phyloP scores from a whole-genome alignment of 1,284 basidiomycete species.

The Amylostereum areolatum region DNA sequence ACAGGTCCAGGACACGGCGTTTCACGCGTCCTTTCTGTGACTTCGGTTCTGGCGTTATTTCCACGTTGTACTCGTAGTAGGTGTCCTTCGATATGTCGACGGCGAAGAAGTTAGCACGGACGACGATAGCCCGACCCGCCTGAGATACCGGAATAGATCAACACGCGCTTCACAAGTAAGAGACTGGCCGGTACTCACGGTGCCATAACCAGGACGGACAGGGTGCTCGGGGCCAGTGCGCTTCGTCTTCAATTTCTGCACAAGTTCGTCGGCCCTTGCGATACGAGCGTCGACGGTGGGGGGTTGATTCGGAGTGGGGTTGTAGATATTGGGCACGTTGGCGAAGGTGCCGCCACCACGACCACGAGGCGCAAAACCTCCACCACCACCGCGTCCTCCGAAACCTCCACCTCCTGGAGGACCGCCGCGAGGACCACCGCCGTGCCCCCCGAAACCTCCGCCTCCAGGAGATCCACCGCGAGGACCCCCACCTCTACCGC shows the following conservation, averaged over 20 bases:
- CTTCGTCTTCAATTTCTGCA: constrained; percentile 25
- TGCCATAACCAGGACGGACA: constrained; percentile 63
- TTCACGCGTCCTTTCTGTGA: constrained; percentile 42
- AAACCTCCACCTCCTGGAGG: background rate
- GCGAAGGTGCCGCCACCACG: constrained; percentile 15
- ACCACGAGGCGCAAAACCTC: constrained; percentile 15
- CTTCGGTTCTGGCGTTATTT: constrained; percentile 46
- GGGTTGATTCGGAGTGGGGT: constrained; percentile 33
- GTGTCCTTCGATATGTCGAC: constrained; percentile 41
- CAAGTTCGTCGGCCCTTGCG: constrained; percentile 32
- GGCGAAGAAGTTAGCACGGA: constrained; percentile 68
- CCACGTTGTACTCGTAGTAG: constrained; percentile 57
- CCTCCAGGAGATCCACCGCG: background rate
- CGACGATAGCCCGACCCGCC: constrained; percentile 39
- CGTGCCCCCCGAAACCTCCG: background rate
- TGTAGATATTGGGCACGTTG: constrained; percentile 18
- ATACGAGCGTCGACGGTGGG: constrained; percentile 40
- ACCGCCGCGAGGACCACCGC: background rate
- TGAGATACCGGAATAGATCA: background rate
- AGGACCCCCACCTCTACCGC: background rate
- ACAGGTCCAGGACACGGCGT: constrained; percentile 49
- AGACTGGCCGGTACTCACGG: constrained; percentile 14
- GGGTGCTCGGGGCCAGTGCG: constrained; percentile 39
- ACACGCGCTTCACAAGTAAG: background rate
- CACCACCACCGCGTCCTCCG: constrained; percentile 7